These are phyloP conservation scores for Hypsizygus ulmarius DNA, from an alignment of 1,284 basidiomycete species.

Conservation along the genomic window DNA sequence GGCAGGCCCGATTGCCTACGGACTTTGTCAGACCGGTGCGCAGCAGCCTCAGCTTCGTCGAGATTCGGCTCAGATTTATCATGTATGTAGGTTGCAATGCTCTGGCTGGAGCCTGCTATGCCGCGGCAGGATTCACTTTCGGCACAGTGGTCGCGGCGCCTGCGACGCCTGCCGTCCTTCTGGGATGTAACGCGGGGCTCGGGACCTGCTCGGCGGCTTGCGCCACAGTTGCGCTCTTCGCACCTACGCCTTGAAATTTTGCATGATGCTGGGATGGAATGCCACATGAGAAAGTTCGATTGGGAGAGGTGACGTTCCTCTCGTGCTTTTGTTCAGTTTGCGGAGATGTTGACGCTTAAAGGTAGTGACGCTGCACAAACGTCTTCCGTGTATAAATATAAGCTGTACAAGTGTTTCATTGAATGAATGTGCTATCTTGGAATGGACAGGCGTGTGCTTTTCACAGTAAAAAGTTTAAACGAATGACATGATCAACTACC, in stretches of 20 bases:
- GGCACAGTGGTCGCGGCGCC: constrained; percentile 40
- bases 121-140: constrained; percentile 49
- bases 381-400: no score
- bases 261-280: no score
- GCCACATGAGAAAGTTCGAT: neutral
- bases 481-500: no score
- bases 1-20: constrained; percentile 45
- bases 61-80: neutral
- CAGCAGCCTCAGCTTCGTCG: constrained; percentile 5
- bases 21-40: constrained; percentile 46
- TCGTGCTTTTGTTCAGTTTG: no score
- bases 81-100: constrained; percentile 47
- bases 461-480: no score
- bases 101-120: constrained; percentile 52
- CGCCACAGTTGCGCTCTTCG: constrained; percentile 31
- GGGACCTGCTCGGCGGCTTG: constrained; percentile 47
- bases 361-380: no score
- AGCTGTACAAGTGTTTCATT: no score
- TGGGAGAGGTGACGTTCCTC: no score
- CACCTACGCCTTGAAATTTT: constrained; percentile 38
- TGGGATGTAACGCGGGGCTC: constrained; percentile 50
- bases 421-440: no score
- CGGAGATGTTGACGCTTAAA: no score
- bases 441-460: no score
- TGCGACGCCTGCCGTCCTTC: constrained; percentile 41